Conservation (phyloP, 371 early-diverging fungal species). For the Apophysomyces variabilis region DNA sequence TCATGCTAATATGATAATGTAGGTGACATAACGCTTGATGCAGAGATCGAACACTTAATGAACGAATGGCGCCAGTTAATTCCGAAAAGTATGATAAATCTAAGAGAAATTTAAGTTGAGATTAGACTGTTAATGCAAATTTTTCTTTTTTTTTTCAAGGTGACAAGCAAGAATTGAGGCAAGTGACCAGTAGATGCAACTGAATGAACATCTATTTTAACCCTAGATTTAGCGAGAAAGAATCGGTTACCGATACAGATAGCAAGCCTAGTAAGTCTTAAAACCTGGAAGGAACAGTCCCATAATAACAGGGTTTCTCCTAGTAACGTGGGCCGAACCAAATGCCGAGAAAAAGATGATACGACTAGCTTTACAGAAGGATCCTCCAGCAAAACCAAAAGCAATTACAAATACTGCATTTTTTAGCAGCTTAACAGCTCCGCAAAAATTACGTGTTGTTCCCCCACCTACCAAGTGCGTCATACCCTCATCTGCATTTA, state of each 20-base stretch:
- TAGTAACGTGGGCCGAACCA: background rate
- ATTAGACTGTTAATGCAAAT: background rate
- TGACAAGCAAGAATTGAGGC: background rate
- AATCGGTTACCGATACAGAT: background rate
- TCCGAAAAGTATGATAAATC: slow-evolving; percentile 3
- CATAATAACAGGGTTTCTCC: background rate
- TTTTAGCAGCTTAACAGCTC: slow-evolving; percentile 7
- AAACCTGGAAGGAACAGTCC: background rate
- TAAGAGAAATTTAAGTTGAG: background rate
- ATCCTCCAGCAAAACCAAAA: slow-evolving; percentile 27
- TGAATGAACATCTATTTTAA: background rate
- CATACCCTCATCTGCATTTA: background rate
- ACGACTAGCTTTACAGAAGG: slow-evolving; percentile 31
- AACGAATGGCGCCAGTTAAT: slow-evolving; percentile 4
- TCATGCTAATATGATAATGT: background rate
- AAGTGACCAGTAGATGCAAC: background rate
- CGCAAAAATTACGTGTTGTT: slow-evolving; percentile 4
- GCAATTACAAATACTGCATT: slow-evolving; percentile 21
- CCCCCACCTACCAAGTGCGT: slow-evolving; percentile 12
- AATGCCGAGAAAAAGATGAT: slow-evolving; percentile 9
- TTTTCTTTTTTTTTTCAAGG: background rate
- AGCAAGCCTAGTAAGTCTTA: background rate
- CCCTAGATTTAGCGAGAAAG: background rate
- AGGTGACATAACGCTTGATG: background rate
- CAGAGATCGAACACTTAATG: slow-evolving; percentile 5